phyloP scores from a whole-genome alignment of 805 yeast genomes.

The Clavispora asparagi region DNA sequence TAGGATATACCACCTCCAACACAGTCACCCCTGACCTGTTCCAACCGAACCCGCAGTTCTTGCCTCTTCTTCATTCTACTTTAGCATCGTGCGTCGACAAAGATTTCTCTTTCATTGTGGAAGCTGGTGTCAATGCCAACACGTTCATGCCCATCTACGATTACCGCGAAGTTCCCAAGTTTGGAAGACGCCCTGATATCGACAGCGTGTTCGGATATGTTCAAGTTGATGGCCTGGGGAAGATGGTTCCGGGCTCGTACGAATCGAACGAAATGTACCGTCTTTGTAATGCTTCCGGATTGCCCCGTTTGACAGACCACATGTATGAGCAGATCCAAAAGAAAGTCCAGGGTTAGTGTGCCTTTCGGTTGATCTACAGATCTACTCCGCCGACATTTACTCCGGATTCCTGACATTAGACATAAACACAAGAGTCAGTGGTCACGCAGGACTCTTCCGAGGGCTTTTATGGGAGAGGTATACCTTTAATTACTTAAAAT shows the following conservation, averaged over 20 bases:
- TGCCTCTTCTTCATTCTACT: constrained; percentile 22
- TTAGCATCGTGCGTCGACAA: constrained; percentile 18
- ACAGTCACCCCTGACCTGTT: constrained; percentile 20
- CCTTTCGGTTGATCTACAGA: background rate
- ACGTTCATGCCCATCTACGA: constrained; percentile 69
- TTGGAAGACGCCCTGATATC: constrained; percentile 63
- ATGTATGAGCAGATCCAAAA: constrained; percentile 12
- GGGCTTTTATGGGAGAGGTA: too few species aligned
- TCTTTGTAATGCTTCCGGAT: constrained; percentile 29
- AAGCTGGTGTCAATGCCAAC: constrained; percentile 48
- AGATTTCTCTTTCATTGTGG: constrained; percentile 53
- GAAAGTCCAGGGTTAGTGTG: constrained; percentile 2
- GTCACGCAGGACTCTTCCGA: too few species aligned
- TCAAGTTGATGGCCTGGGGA: constrained; percentile 49
- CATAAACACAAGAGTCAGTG: too few species aligned
- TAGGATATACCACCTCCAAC: constrained; percentile 15
- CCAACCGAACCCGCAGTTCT: constrained; percentile 22
- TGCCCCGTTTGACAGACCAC: constrained; percentile 15
- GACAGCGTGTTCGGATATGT: constrained; percentile 71
- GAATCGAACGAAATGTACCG: constrained; percentile 59
- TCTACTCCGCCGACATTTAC: too few species aligned
- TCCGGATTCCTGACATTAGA: too few species aligned
- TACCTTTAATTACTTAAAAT: too few species aligned
- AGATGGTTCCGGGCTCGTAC: constrained; percentile 50
- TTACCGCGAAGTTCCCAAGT: constrained; percentile 57